phyloP scores from a whole-genome alignment of 1,284 basidiomycete species.

The Athelia psychrophila region DNA sequence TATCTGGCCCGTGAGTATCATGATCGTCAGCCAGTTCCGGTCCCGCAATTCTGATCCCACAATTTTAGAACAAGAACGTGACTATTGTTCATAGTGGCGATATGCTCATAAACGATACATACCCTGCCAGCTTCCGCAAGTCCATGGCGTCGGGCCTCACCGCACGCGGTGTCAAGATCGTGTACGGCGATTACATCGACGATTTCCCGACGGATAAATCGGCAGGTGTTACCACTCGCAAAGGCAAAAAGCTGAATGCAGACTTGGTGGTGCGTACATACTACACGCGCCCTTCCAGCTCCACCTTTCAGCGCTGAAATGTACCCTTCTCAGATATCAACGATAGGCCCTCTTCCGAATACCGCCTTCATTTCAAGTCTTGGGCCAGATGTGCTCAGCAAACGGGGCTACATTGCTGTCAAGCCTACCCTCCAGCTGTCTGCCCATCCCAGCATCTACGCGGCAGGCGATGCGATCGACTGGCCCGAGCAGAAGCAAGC shows the following conservation, averaged over 20 bases:
- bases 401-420: slow-evolving; percentile 44
- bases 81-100: slow-evolving; percentile 59
- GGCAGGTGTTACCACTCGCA: slow-evolving; percentile 44
- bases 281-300: no score
- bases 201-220: slow-evolving; percentile 31
- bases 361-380: slow-evolving; percentile 47
- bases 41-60: slow-evolving; percentile 6
- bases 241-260: slow-evolving; percentile 48
- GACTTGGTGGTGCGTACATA: slow-evolving; percentile 54
- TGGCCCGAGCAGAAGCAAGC: slow-evolving; percentile 60
- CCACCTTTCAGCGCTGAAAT: slow-evolving; percentile 46
- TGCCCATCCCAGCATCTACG: slow-evolving; percentile 49
- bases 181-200: slow-evolving; percentile 56
- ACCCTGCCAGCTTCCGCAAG: slow-evolving; percentile 56
- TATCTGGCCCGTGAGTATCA: slow-evolving; percentile 45
- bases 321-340: not conserved
- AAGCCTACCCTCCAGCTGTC: slow-evolving; percentile 49
- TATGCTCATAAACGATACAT: slow-evolving; percentile 53
- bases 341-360: slow-evolving; percentile 47
- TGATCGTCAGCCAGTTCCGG: slow-evolving; percentile 28
- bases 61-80: slow-evolving; percentile 54
- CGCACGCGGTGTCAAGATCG: slow-evolving; percentile 44
- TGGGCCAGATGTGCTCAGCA: slow-evolving; percentile 36
- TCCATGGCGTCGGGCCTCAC: slow-evolving; percentile 38
- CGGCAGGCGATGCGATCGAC: slow-evolving; percentile 57